A percentile compares a stretch with the other conserved stretches of the same genome.
phyloP scores from a whole-genome alignment of 495 filamentous ascomycete species.

The Jackrogersella multiformis region DNA sequence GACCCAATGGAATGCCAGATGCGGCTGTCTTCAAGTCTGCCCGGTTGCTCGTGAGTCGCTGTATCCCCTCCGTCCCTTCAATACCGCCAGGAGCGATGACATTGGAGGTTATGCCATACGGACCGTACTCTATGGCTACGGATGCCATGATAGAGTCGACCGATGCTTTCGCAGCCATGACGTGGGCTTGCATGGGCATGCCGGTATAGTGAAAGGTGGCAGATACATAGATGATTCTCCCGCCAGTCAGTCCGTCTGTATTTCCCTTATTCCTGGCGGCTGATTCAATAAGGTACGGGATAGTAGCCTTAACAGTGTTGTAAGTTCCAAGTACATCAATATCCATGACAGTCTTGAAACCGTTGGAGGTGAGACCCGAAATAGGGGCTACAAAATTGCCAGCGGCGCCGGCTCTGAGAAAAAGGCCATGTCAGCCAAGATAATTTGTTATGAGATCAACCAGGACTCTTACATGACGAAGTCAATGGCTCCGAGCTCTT shows the following conservation, averaged over 20 bases:
- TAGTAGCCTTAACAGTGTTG: conserved; percentile 91
- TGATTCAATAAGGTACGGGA: conserved; percentile 80
- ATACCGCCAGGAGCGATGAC: conserved; percentile 86
- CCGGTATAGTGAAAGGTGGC: conserved; percentile 91
- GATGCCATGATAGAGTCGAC: conserved; percentile 82
- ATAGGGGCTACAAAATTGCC: conserved; percentile 96
- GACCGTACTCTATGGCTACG: conserved; percentile 86
- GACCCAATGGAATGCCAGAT: conserved; percentile 69
- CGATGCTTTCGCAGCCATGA: conserved; percentile 87
- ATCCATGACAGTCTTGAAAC: conserved; percentile 94
- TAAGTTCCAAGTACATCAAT: conserved; percentile 95
- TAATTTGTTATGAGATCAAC: neutral
- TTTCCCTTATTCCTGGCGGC: conserved; percentile 65
- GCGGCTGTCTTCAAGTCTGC: conserved; percentile 43
- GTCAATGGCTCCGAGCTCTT: conserved; percentile 86
- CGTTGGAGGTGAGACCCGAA: conserved; percentile 80
- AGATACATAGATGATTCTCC: conserved; percentile 86
- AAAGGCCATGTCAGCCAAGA: conserved; percentile 25
- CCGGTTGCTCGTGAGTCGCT: conserved; percentile 57
- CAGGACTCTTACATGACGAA: conserved; percentile 81
- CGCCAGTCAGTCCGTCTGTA: conserved; percentile 67
- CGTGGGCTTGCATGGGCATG: conserved; percentile 84
- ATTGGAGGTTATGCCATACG: conserved; percentile 87
- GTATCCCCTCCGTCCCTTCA: conserved; percentile 69
- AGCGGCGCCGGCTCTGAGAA: conserved; percentile 83